Percentiles rank a stretch among this genome's conserved stretches.
These are phyloP conservation scores for Musa acuminata DNA, from an alignment of 176 grass and related monocot species.

Conservation along the genomic window DNA sequence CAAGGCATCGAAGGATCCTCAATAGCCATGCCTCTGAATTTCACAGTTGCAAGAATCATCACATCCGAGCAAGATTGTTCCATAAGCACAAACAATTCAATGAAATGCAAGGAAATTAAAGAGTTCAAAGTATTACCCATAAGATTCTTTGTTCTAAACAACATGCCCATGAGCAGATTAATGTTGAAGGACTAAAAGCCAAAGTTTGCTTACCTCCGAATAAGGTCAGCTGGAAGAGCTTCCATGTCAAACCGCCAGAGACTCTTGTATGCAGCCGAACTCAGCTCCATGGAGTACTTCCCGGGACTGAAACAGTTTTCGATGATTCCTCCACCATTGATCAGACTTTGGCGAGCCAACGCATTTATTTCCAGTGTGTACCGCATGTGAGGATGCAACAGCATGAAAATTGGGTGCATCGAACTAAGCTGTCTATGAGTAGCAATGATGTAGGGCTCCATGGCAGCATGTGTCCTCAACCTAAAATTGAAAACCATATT, in stretches of 20 bases:
- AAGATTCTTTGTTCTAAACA: too few species aligned
- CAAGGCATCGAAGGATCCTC: slow-evolving; percentile 25
- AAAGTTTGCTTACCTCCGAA: slow-evolving; percentile 30
- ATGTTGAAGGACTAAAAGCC: too few species aligned
- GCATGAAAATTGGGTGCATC: slow-evolving; percentile 63
- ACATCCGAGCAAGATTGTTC: not conserved
- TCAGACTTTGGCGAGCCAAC: slow-evolving; percentile 25
- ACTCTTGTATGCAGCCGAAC: slow-evolving; percentile 32
- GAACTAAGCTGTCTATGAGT: slow-evolving; percentile 49
- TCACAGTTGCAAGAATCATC: not conserved
- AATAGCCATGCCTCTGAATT: slow-evolving; percentile 52
- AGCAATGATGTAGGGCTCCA: slow-evolving; percentile 73
- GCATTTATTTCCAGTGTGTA: slow-evolving; percentile 83
- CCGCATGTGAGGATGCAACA: slow-evolving; percentile 58
- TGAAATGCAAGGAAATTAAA: not conserved
- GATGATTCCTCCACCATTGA: slow-evolving; percentile 40
- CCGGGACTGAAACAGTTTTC: slow-evolving; percentile 36
- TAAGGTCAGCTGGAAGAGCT: slow-evolving; percentile 55
- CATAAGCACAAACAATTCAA: not conserved
- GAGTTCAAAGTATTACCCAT: not conserved
- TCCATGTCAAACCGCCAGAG: slow-evolving; percentile 74
- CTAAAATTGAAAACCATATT: slow-evolving; percentile 11
- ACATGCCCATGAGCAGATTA: too few species aligned
- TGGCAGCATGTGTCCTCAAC: slow-evolving; percentile 62
- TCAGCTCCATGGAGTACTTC: slow-evolving; percentile 45